These are phyloP conservation scores for Adansonia gregorii DNA, from an alignment of 441 rosid genomes.

Conservation along the genomic window DNA sequence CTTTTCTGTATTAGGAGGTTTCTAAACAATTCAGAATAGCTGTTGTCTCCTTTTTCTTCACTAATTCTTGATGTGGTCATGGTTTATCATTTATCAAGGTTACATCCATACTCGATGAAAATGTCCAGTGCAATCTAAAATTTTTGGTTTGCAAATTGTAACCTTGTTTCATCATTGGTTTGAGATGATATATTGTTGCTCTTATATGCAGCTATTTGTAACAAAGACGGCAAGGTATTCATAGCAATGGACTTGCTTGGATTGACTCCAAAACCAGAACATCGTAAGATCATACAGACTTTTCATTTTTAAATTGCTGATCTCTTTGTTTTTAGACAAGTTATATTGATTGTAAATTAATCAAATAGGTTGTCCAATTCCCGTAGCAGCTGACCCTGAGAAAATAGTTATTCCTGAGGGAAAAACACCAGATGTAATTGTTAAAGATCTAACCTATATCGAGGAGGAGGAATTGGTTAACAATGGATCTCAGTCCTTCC, in stretches of 20 bases:
- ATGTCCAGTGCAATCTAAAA: neutral
- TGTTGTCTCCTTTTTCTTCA: conserved; percentile 6
- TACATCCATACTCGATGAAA: conserved; percentile 17
- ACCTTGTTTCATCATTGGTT: conserved; percentile 18
- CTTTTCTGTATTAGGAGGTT: conserved; percentile 2
- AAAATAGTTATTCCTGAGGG: conserved; percentile 64
- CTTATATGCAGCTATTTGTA: conserved; percentile 73
- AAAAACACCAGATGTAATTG: conserved; percentile 54
- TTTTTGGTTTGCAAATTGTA: conserved; percentile 1
- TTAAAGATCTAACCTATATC: conserved; percentile 61
- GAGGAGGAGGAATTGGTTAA: conserved; percentile 53
- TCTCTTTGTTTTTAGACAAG: conserved; percentile 27
- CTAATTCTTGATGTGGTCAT: neutral
- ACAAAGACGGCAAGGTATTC: conserved; percentile 81
- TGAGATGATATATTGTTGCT: conserved; percentile 27
- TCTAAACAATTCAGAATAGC: neutral
- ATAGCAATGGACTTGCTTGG: conserved; percentile 69
- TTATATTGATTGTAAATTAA: conserved; percentile 27
- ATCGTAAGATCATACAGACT: conserved; percentile 59
- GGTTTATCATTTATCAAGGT: neutral
- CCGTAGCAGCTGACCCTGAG: conserved; percentile 65
- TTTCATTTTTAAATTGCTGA: conserved; percentile 24
- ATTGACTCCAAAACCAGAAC: conserved; percentile 66
- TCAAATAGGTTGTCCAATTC: conserved; percentile 77
- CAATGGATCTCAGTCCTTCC: conserved; percentile 50